Base-by-base conservation (phyloP, 2,329 filamentous ascomycete genomes). In the Aschersonia sp. region DNA sequence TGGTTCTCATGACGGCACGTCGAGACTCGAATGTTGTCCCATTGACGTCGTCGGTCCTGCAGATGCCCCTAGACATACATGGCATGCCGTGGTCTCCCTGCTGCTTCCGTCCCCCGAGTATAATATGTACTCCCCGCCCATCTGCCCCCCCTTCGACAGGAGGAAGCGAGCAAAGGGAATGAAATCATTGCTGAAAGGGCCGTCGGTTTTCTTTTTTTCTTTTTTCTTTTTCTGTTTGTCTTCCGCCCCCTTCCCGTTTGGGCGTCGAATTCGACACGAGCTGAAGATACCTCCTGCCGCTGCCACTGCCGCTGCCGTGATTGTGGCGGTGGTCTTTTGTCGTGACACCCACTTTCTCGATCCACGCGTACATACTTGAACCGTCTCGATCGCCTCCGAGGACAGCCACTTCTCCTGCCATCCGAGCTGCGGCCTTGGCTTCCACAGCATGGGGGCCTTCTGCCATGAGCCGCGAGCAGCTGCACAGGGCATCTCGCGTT, bases 81-180 rank as follows among this genome's bases (percentile, higher is more conserved):
- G 32, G 32, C 41, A 48, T 40, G 39, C 39, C 44, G 30, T 45
- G 14, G 44, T 29, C 39, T 12, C 14, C 44, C 35, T 45, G 32
- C 32, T 8, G 7, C 32, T 37, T 12, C 32, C 32, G 32, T 37
- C 32, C 22, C 43, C 6, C 32, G 30, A 48, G 37, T 45, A 48
- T 48, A 48, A 48, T 43, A 45, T 2, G 22, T 22, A 39, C 47
- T 48, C 47, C 47, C 47, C 47, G 35, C 47, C 43, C 43, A 31
- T 43, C 30, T 30, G 40, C 47, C 47, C 47, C 44, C 41, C 43
- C 9, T 39, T 11, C 12, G 35, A 39, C 8, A 9, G n/a, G 31
- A 45, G 32, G 29, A 29, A 5, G 32, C 44, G 35, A 45, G 44
- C 32, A 8, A 37, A 45, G 44, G 35, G 14, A n/a, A 45, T 29